Conservation (phyloP, 129 eudicot species). For the Apium graveolens region DNA sequence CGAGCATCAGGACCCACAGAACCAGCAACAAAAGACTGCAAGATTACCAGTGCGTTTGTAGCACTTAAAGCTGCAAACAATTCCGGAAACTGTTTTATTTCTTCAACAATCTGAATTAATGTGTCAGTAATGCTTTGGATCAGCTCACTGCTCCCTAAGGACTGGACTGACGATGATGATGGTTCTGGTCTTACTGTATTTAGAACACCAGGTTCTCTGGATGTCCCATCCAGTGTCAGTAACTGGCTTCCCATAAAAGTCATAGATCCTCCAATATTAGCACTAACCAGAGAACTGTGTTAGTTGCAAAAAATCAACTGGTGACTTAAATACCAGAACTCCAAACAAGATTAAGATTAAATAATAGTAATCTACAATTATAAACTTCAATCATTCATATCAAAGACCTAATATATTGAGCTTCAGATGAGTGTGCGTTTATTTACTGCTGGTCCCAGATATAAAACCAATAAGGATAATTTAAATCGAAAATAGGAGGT, state of each 20-base stretch:
- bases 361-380: background rate
- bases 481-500: background rate
- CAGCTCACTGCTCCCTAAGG: background rate
- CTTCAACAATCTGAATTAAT: background rate
- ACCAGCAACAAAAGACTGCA: background rate
- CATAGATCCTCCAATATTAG: background rate
- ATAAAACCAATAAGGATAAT: background rate
- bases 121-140: background rate
- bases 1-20: background rate
- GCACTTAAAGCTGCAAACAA: background rate
- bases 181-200: background rate
- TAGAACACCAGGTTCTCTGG: background rate
- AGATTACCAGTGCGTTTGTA: background rate
- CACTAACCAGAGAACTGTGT: background rate
- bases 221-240: background rate
- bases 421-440: background rate
- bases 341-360: background rate
- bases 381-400: background rate
- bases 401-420: background rate
- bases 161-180: background rate
- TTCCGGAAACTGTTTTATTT: background rate
- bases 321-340: background rate
- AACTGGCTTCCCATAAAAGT: background rate
- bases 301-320: background rate
- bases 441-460: background rate